Conservation (phyloP, 768 basidiomycete species). For the Lenzites betulinus region DNA sequence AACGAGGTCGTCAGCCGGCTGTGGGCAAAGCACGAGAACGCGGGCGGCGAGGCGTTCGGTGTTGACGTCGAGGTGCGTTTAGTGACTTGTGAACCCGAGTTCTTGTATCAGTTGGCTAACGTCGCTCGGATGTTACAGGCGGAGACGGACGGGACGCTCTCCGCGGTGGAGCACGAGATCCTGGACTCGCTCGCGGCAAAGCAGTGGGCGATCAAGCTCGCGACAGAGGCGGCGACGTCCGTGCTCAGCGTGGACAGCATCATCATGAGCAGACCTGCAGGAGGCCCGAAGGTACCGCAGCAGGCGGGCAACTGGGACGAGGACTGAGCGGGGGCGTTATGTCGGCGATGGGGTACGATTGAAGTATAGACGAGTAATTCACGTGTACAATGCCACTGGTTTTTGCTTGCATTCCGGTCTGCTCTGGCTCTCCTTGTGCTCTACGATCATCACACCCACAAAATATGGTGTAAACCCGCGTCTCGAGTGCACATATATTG, state of each 20-base stretch:
- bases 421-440: no score
- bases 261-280: slow-evolving; percentile 94
- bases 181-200: slow-evolving; percentile 90
- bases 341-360: slow-evolving; percentile 6
- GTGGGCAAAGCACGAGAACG: slow-evolving; percentile 87
- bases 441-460: no score
- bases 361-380: slow-evolving; percentile 21
- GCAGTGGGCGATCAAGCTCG: slow-evolving; percentile 87
- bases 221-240: slow-evolving; percentile 87
- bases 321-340: slow-evolving; percentile 42
- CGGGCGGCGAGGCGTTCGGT: slow-evolving; percentile 74
- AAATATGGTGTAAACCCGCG: no score
- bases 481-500: no score
- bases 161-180: slow-evolving; percentile 63
- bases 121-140: slow-evolving; percentile 43
- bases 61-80: slow-evolving; percentile 82
- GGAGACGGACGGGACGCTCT: slow-evolving; percentile 77
- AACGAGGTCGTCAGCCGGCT: slow-evolving; percentile 89
- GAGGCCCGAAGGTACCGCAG: slow-evolving; percentile 85
- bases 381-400: slow-evolving; percentile 18
- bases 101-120: neutral
- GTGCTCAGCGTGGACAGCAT: slow-evolving; percentile 96
- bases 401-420: slow-evolving; percentile 3
- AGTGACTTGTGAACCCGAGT: neutral
- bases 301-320: slow-evolving; percentile 89